A percentile compares a stretch with the other conserved stretches of the same genome.
These are phyloP conservation scores for Aristolochia fimbriata DNA, from an alignment of 164 flowering plant species.

Conservation along the genomic window DNA sequence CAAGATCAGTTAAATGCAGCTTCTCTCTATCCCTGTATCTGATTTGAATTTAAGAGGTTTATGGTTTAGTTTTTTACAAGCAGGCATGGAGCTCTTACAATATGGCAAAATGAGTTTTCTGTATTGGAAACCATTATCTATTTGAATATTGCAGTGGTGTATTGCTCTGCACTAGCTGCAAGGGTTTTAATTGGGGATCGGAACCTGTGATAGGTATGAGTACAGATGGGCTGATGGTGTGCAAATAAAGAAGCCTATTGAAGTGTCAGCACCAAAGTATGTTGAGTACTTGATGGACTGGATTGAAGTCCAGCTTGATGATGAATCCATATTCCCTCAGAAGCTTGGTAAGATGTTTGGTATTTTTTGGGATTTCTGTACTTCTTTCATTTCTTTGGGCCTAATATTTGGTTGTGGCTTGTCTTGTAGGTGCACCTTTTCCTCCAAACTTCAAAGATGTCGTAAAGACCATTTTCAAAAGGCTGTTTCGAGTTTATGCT, in stretches of 20 bases:
- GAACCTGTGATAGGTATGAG: conserved; percentile 54
- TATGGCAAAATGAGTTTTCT: too few species aligned
- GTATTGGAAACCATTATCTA: too few species aligned
- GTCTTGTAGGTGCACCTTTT: conserved; percentile 71
- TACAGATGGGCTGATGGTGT: conserved; percentile 99
- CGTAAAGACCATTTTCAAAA: conserved; percentile 92
- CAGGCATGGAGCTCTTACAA: too few species aligned
- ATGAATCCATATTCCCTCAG: conserved; percentile 95
- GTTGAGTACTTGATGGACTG: conserved; percentile 99
- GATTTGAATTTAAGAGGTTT: too few species aligned
- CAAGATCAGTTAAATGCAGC: too few species aligned
- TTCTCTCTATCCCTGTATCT: too few species aligned
- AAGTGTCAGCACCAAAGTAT: conserved; percentile 98
- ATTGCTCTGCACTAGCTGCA: too few species aligned
- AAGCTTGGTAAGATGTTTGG: conserved; percentile 60
- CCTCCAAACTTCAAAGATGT: conserved; percentile 94
- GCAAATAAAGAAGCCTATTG: conserved; percentile 91
- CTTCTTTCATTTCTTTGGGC: neutral
- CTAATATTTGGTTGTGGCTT: neutral
- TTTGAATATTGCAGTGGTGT: too few species aligned
- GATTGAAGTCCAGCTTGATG: conserved; percentile 93
- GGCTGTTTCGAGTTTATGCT: conserved; percentile 97
- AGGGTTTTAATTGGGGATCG: too few species aligned
- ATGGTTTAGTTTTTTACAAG: too few species aligned
- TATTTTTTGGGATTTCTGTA: neutral